Evolutionary conservation across 106 monocot species (phyloP).

Genomic region (Apostasia shenzhenica): DNA sequence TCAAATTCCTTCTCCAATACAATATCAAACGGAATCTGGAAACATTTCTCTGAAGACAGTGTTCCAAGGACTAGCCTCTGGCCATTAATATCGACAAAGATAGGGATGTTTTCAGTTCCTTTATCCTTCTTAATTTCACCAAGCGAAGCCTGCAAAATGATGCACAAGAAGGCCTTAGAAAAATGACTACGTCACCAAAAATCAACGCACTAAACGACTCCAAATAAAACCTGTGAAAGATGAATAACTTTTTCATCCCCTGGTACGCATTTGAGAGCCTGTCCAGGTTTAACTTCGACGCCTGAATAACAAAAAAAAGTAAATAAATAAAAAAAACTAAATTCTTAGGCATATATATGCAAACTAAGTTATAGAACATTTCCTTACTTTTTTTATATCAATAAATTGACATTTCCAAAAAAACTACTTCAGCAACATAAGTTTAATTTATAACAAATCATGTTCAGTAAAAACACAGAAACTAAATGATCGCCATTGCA

Average conservation of each 20-base stretch:
- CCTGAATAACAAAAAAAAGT: conserved; percentile 14
- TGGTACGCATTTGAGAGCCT: conserved; percentile 30
- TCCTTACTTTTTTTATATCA: neutral
- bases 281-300: conserved; percentile 40
- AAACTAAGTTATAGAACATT: too few species aligned
- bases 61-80: conserved; percentile 56
- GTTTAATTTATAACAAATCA: neutral
- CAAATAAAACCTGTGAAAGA: conserved; percentile 32
- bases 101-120: conserved; percentile 22
- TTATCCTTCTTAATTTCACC: conserved; percentile 39
- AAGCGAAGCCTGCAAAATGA: conserved; percentile 31
- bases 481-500: neutral
- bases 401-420: neutral
- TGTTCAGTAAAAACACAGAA: neutral
- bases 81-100: conserved; percentile 37
- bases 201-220: neutral
- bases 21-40: conserved; percentile 59
- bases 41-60: conserved; percentile 37
- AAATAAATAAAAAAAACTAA: neutral
- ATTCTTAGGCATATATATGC: neutral
- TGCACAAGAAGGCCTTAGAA: neutral
- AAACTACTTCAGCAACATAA: neutral
- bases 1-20: conserved; percentile 78
- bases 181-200: neutral
- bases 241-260: conserved; percentile 33